Base-by-base conservation (phyloP, 129 eudicot species). In the Silybum marianum region DNA sequence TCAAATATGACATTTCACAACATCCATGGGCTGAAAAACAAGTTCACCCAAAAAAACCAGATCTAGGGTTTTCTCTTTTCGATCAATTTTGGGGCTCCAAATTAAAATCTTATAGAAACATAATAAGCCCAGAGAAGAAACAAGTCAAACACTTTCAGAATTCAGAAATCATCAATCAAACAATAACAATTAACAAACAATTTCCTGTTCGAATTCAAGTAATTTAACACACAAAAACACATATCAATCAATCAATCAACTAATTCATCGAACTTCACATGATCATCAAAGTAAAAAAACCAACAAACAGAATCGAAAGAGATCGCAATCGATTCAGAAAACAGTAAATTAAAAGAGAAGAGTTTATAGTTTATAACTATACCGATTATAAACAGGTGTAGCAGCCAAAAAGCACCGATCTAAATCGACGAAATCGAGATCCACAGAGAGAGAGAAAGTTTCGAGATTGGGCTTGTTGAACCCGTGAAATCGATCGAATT, bases 391-490 rank as follows among this genome's bases (percentile, higher is more conserved):
- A n/a, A n/a, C 77, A 73, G 63, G 23, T 73, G 32, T 11, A 48
- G 68, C 44, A 14, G 78, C 78, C 21, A 44, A 73, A 38, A 73
- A 1, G n/a, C 21, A 23, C 13, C 77, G 68, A 51, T 60, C 44
- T 18, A 62, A 60, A n/a, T 58, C 71, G 71, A 23, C 13, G 76
- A 72, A 72, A 72, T 72, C 67, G 77, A 77, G 87, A 88, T 88
- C 89, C 77, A 71, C 88, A 84, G 77, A 73, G 63, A 51, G 87
- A 88, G 84, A 77, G 81, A 73, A 44, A 76, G 79, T 60, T 79
- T 21, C 23, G 83, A 62, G 80, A 78, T 86, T 85, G 92, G 92
- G 86, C 87, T 88, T 86, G 3, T 28, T 28, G 82, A 79, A 71
- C 82, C 85, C 85, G 83, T 28, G 30, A 28, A 28, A 23, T 16